Evolutionary conservation across 2,329 filamentous ascomycete species (phyloP).

Genomic region (Xylariaceae sp.): DNA sequence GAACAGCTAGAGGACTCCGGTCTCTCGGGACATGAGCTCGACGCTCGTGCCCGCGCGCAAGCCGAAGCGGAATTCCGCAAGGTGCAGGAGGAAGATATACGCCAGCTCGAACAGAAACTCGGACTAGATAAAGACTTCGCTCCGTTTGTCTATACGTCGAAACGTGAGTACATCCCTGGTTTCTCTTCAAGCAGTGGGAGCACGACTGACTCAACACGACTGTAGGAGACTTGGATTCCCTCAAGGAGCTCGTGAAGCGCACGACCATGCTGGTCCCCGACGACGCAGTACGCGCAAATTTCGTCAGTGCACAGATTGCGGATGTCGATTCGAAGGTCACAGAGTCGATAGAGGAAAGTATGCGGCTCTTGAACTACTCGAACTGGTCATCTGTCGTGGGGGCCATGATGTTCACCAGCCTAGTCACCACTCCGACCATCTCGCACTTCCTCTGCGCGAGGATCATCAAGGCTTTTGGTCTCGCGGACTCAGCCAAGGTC

Average conservation of each 20-base stretch:
- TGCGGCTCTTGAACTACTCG: slow-evolving; percentile 18
- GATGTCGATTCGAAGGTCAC: slow-evolving; percentile 20
- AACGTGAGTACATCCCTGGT: slow-evolving; percentile 18
- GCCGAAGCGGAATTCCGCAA: slow-evolving; percentile 17
- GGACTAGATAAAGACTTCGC: slow-evolving; percentile 19
- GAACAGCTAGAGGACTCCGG: slow-evolving; percentile 16
- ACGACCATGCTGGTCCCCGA: slow-evolving; percentile 20
- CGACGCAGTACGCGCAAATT: slow-evolving; percentile 18
- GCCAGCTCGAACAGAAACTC: slow-evolving; percentile 20
- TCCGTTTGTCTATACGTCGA: slow-evolving; percentile 20
- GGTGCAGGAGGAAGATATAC: slow-evolving; percentile 20
- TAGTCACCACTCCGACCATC: slow-evolving; percentile 20
- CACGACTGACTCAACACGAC: too few species aligned
- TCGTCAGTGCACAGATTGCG: slow-evolving; percentile 21
- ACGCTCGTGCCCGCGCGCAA: slow-evolving; percentile 12
- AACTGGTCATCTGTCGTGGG: slow-evolving; percentile 19
- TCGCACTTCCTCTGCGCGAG: slow-evolving; percentile 20
- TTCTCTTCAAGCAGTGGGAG: too few species aligned
- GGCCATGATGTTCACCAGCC: slow-evolving; percentile 15
- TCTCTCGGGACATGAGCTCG: slow-evolving; percentile 14
- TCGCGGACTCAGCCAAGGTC: slow-evolving; percentile 15
- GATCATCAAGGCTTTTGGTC: slow-evolving; percentile 24
- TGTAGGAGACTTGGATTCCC: slow-evolving; percentile 15
- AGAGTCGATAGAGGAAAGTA: slow-evolving; percentile 17
- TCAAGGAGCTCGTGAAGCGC: slow-evolving; percentile 20